Base-by-base conservation (phyloP, 2,329 filamentous ascomycete genomes). In the Pseudogymnoascus sp. region DNA sequence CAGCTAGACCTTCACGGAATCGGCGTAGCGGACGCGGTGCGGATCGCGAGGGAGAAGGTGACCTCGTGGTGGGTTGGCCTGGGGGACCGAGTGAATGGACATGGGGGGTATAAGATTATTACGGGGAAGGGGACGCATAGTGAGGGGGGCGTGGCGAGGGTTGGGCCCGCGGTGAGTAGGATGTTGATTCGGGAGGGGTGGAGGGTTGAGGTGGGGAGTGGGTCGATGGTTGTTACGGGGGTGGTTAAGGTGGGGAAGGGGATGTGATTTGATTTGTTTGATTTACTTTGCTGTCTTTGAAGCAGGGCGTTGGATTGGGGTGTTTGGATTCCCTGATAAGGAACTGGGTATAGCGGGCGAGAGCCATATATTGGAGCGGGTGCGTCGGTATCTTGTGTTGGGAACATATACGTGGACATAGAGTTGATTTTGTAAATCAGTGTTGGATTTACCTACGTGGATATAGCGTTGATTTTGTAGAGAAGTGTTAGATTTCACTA, bases 1-100 rank as follows among this genome's bases (percentile, higher is more conserved):
- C 77, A 81, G 18, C 79, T 96, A 6, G 93, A 97, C 74, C 78
- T 97, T 26, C 93, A 97, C 73, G 91, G 91, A 5, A 85, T 96
- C 4, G 86, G 82, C 51, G 92, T 97, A 1, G 80, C 86, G 60
- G 90, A 96, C 73, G 93, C 89, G 1, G 86, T 92, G 31, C 81
- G 90, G 2, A 96, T 97, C 67, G 86, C 90, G 1, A 81, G 83
- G 31, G 81, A 86, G 57, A 82, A 81, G 39, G 87, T 89, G 0
- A 80, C 83, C 67, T 73, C 73, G 8, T 97, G 93, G 93, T 97
- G 92, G 93, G 77, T 84, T 7, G 89, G 89, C 0, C 88, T 93
- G 71, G 79, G 80, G 54, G 77, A 77, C 64, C 72, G 68, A 3
- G 79, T 80, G 54, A 70, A 74, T 66, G 77, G 80, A 18, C 67